These are phyloP conservation scores for Platanthera zijinensis DNA, from an alignment of 106 monocot species.

Conservation along the genomic window DNA sequence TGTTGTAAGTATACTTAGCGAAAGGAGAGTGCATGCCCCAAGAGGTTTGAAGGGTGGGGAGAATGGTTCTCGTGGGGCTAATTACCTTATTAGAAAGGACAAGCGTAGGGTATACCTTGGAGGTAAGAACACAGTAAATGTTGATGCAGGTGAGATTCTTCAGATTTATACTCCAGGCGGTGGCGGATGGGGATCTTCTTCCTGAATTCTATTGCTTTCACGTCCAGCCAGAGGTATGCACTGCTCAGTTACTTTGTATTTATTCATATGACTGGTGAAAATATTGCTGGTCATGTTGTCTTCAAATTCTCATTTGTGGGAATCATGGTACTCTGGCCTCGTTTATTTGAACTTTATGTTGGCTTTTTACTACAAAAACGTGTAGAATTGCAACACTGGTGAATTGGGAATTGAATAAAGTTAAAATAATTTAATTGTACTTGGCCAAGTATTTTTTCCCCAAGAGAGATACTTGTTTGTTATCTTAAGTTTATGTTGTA, in stretches of 20 bases:
- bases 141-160: slow-evolving; percentile 69
- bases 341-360: not conserved
- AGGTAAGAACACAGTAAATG: slow-evolving; percentile 76
- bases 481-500: too few relatives aligned
- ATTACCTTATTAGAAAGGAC: slow-evolving; percentile 65
- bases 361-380: too few relatives aligned
- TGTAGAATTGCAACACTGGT: too few relatives aligned
- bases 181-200: slow-evolving; percentile 72
- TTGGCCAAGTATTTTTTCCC: too few relatives aligned
- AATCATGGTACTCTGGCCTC: not conserved
- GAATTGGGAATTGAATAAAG: too few relatives aligned
- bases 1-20: slow-evolving; percentile 80
- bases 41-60: slow-evolving; percentile 73
- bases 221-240: too few relatives aligned
- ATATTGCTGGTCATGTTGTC: not conserved
- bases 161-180: slow-evolving; percentile 89
- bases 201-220: not conserved
- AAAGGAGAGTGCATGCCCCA: slow-evolving; percentile 69
- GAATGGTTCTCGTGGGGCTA: slow-evolving; percentile 62
- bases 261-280: not conserved
- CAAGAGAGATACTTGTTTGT: too few relatives aligned
- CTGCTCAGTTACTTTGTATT: not conserved
- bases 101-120: slow-evolving; percentile 64
- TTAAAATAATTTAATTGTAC: too few relatives aligned
- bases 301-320: not conserved